Base-by-base conservation (phyloP, 805 yeast genomes). In the Ogataea trehalophila region DNA sequence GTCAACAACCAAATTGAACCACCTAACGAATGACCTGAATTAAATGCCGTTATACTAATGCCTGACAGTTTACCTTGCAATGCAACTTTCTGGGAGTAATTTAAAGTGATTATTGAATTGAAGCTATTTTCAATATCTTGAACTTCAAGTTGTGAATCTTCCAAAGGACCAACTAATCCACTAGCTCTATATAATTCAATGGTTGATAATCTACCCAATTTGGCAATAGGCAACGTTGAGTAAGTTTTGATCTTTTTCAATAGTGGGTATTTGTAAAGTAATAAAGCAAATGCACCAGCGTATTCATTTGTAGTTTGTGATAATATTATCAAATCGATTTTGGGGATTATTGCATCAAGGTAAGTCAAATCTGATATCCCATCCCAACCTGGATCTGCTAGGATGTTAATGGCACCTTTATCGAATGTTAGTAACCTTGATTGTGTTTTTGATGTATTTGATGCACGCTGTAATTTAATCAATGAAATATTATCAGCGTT, bases 11-110 rank as follows among this genome's bases (percentile, higher is more conserved):
- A 91, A 41, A 91, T 80, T 0, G 95, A 81, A 14, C 99, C 98
- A 51, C 99, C 99, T 29, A 94, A 73, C 0, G 95, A 75, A 61
- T 88, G 96, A 4, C 99, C 99, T 0, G 97, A 83, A 63, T 87
- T 90, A 56, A 83, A 81, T 0, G 97, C 95, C 0, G 95, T 83
- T 20, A 92, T 69, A 4, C 79, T 72, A 35, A 83, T 63, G 33
- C 83, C 87, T 49, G 79, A 81, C 36, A 68, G 70, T 45, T 73
- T 76, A 7, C 84, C 89, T 48, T 80, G 69, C 43, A 87, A 67
- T 39, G 75, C 75, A 14, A 84, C 72, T 2, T 87, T 77, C 63
- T 94, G 99, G 0, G 90, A 78, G 61, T 83, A 90, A 58, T 91
- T 92, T 42, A 94, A 69, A 1, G 85, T 69, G 5, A 65, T 72